These are phyloP conservation scores for Talaromyces verruculosus DNA, from an alignment of 2,329 filamentous ascomycete species.

Conservation along the genomic window DNA sequence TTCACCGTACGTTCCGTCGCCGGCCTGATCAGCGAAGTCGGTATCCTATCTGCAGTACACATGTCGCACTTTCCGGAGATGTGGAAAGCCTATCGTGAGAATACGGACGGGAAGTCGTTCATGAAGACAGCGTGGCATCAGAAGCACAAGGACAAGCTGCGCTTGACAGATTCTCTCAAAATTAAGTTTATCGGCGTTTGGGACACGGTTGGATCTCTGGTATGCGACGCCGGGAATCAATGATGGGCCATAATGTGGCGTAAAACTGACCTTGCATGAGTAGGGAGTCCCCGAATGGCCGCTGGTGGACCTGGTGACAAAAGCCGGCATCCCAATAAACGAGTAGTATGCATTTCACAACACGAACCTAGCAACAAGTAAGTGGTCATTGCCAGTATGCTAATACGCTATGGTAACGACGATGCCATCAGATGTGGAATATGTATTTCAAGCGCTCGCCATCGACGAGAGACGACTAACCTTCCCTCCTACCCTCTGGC, in stretches of 20 bases:
- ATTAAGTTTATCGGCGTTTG: slow-evolving; percentile 37
- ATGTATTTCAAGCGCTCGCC: slow-evolving; percentile 37
- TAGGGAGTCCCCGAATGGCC: slow-evolving; percentile 7
- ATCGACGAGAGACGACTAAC: slow-evolving; percentile 34
- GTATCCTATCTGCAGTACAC: slow-evolving; percentile 26
- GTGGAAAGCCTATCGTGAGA: background rate
- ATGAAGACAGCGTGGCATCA: background rate
- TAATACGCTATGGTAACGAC: background rate
- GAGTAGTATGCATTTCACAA: slow-evolving; percentile 36
- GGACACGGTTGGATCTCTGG: slow-evolving; percentile 36
- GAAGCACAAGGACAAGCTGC: slow-evolving; percentile 9
- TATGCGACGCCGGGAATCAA: background rate
- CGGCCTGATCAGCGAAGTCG: slow-evolving; percentile 36
- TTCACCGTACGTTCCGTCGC: slow-evolving; percentile 40
- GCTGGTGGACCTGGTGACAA: background rate
- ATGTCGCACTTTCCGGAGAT: slow-evolving; percentile 5
- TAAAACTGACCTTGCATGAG: background rate
- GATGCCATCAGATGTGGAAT: slow-evolving; percentile 26
- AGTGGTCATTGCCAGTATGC: background rate
- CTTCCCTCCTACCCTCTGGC: slow-evolving; percentile 34
- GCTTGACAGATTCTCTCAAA: slow-evolving; percentile 22
- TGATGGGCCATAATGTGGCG: background rate
- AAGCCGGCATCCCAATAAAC: slow-evolving; percentile 31
- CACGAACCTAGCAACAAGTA: slow-evolving; percentile 30
- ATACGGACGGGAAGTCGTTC: background rate